These are phyloP conservation scores for Cairneyella variabilis DNA, from an alignment of 495 filamentous ascomycete species.

Conservation along the genomic window DNA sequence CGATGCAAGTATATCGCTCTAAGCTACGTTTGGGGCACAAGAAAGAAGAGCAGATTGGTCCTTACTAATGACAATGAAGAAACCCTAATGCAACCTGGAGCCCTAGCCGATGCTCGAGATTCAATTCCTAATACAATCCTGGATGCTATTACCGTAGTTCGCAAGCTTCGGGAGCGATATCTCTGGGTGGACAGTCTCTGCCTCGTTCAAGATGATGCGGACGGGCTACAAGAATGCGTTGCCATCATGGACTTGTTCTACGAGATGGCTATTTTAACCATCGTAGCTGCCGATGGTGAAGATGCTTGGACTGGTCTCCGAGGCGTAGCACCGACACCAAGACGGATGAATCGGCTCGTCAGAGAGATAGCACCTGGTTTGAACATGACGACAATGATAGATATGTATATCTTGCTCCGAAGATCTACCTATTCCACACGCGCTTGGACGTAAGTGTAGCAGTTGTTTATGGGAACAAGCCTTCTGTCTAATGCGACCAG, in stretches of 20 bases:
- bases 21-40: slow-evolving; percentile 17
- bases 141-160: slow-evolving; percentile 12
- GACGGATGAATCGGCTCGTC: neutral
- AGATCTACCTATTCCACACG: neutral
- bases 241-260: slow-evolving; percentile 19
- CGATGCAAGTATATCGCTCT: slow-evolving; percentile 3
- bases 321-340: neutral
- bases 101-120: neutral
- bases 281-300: slow-evolving; percentile 9
- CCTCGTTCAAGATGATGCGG: slow-evolving; percentile 7
- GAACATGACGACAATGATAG: neutral
- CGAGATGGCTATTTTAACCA: slow-evolving; percentile 13
- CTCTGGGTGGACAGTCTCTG: slow-evolving; percentile 16
- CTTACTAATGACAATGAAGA: neutral
- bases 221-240: slow-evolving; percentile 10
- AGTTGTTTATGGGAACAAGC: neutral
- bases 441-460: neutral
- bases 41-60: neutral
- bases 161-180: slow-evolving; percentile 13
- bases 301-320: slow-evolving; percentile 12
- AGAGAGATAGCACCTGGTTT: neutral
- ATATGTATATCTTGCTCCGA: neutral
- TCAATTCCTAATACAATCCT: slow-evolving; percentile 9
- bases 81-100: neutral
- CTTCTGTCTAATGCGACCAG: neutral